Evolutionary conservation across 140 eudicot species (phyloP).

Genomic region (Cichorium intybus): DNA sequence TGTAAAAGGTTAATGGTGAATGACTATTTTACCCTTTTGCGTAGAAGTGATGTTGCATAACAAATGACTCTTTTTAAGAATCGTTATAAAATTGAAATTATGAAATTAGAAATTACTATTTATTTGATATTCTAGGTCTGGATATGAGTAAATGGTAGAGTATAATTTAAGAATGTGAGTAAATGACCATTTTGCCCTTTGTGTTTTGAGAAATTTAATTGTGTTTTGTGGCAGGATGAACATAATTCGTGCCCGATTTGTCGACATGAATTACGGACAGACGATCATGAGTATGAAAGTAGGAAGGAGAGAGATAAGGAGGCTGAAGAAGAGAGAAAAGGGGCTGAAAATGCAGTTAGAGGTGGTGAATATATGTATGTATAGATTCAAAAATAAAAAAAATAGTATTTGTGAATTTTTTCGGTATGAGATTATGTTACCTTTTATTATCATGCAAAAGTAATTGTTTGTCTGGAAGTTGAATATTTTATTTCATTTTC

Average conservation of each 20-base stretch:
- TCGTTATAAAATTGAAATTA: no score
- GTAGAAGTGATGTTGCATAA: no score
- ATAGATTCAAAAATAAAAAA: conserved; percentile 22
- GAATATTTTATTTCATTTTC: no score
- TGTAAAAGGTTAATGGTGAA: no score
- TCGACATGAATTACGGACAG: conserved; percentile 88
- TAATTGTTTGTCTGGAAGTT: no score
- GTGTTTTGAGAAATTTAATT: neutral
- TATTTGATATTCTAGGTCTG: no score
- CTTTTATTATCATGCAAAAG: no score
- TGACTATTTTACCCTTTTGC: no score
- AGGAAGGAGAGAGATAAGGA: conserved; percentile 94
- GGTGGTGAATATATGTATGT: conserved; percentile 98
- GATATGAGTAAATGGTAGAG: no score
- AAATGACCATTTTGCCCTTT: neutral
- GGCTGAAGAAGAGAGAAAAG: conserved; percentile 93
- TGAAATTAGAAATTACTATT: no score
- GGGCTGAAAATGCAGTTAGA: conserved; percentile 90
- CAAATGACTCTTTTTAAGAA: no score
- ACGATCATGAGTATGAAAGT: conserved; percentile 90
- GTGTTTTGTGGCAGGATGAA: conserved; percentile 48
- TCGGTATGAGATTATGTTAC: no score
- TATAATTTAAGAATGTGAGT: neutral
- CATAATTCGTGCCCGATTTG: conserved; percentile 97
- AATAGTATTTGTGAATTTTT: conserved; percentile 1